Percentiles rank a stretch among this genome's conserved stretches.
These are phyloP conservation scores for Fusarium sp. DNA, from an alignment of 2,329 filamentous ascomycete genomes.

Conservation along the genomic window DNA sequence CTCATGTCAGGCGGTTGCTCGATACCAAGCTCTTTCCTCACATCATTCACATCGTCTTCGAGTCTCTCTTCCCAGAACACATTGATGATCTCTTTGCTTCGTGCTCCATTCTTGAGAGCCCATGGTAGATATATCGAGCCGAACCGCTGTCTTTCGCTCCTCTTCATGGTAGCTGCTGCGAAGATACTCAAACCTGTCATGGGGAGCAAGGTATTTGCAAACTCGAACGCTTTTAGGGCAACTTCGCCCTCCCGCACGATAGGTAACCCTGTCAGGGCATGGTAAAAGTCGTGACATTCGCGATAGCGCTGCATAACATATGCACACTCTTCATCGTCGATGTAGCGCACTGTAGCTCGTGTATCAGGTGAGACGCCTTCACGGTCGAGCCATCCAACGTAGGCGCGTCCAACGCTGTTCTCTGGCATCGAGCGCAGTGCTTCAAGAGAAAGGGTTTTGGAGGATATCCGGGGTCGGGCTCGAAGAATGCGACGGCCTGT, in stretches of 20 bases:
- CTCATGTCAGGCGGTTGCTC: constrained; percentile 90
- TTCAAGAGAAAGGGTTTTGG: constrained; percentile 72
- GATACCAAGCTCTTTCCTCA: constrained; percentile 81
- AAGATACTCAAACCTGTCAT: constrained; percentile 93
- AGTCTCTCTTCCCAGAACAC: constrained; percentile 98
- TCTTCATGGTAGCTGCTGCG: constrained; percentile 86
- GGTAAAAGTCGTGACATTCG: constrained; percentile 98
- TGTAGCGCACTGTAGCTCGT: constrained; percentile 82
- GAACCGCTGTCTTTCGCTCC: constrained; percentile 81
- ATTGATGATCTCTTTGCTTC: constrained; percentile 85
- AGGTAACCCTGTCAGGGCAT: constrained; percentile 90
- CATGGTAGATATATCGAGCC: constrained; percentile 84
- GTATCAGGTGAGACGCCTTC: constrained; percentile 96
- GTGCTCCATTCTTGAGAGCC: constrained; percentile 85
- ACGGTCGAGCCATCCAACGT: constrained; percentile 90
- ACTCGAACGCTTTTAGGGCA: constrained; percentile 98
- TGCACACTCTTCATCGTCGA: constrained; percentile 94
- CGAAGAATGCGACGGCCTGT: constrained; percentile 92
- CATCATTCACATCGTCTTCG: constrained; percentile 80
- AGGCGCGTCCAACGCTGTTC: constrained; percentile 82
- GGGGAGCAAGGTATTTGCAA: constrained; percentile 90
- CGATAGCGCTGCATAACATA: constrained; percentile 99
- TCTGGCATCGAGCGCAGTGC: constrained; percentile 77
- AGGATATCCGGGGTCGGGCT: constrained; percentile 88
- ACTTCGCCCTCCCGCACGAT: constrained; percentile 95